Evolutionary conservation across 2,329 filamentous ascomycete species (phyloP), one percentile per base, ranked within the genome.

Genomic region (Hymenoscyphus repandus): DNA sequence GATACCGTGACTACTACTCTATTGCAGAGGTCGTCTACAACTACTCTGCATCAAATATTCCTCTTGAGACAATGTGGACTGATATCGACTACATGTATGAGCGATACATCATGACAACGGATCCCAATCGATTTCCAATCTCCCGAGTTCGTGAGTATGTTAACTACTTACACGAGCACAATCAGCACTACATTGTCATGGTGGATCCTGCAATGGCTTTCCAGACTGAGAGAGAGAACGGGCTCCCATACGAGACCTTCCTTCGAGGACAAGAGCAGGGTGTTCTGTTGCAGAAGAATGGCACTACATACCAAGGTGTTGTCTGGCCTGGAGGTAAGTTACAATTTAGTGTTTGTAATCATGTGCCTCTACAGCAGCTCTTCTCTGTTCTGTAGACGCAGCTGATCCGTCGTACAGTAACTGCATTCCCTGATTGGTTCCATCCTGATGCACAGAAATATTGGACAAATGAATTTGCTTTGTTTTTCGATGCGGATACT

Each of bases 391-490:
- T 27, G 22, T 27, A 27, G 22, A 27, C 4, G 4, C 22, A 3
- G 15, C 38, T 40, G 18, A 40, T 20, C 5, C 11, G 5, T 17
- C 10, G 4, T 5, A 86, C 87, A 44, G 75, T 81, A 13, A 78
- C 83, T 0, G 84, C 78, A 12, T 89, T 83, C 68, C 85, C 85
- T 0, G 88, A 91, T 64, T 92, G 86, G 87, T 90, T 90, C 63
- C 71, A 82, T 15, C 74, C 77, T 6, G 80, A 80, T 46, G 79
- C 81, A 1, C 75, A 82, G 43, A 62, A 69, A 1, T 93, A 82
- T 67, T 92, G 88, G 88, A 82, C 81, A 56, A 73, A 74, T 4
- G 78, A 91, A 63, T 85, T 92, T 58, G 66, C 64, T 0, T 66
- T 63, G 1, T 88, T 88, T 70, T 90, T 91, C 69, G 67, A 76